A percentile compares a stretch with the other conserved stretches of the same genome.
Evolutionary conservation across 352 stramenopile species (phyloP).

Genomic region (Phytopythium vexans): DNA sequence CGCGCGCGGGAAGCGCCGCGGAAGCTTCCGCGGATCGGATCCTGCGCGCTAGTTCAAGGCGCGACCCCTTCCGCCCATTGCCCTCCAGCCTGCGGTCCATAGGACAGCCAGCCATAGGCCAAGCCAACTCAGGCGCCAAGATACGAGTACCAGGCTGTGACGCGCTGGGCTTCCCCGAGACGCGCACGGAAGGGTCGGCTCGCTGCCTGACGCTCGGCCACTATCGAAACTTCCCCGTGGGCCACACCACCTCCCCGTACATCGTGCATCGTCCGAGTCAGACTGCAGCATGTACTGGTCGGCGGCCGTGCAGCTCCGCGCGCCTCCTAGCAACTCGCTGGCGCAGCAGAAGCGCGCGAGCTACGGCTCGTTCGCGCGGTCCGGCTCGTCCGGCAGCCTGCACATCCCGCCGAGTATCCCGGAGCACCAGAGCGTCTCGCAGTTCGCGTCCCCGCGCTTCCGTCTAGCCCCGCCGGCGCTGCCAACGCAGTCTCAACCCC

Average conservation of each 20-base stretch:
- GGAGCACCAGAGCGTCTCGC: slow-evolving; percentile 61
- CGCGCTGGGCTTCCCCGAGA: no score
- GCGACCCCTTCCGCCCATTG: slow-evolving; percentile 2
- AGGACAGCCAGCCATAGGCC: no score
- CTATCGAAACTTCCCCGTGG: slow-evolving; percentile 6
- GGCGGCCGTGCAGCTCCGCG: slow-evolving; percentile 60
- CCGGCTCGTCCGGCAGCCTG: slow-evolving; percentile 30
- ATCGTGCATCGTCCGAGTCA: slow-evolving; percentile 1
- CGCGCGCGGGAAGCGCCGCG: background rate
- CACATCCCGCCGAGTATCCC: slow-evolving; percentile 75
- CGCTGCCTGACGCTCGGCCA: background rate
- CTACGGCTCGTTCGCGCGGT: slow-evolving; percentile 66
- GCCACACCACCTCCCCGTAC: slow-evolving; percentile 6
- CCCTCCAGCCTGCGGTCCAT: background rate
- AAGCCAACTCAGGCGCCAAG: no score
- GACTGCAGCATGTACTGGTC: slow-evolving; percentile 64
- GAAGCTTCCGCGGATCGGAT: slow-evolving; percentile 5
- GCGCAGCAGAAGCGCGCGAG: slow-evolving; percentile 23
- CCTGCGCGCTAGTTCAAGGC: background rate
- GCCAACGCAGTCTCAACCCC: slow-evolving; percentile 7
- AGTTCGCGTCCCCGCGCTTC: slow-evolving; percentile 47
- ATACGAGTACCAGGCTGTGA: no score
- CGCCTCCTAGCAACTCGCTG: slow-evolving; percentile 8
- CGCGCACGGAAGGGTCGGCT: no score
- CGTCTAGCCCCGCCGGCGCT: slow-evolving; percentile 1